Evolutionary conservation across 2,329 filamentous ascomycete species (phyloP).

Genomic region (Biscogniauxia marginata): DNA sequence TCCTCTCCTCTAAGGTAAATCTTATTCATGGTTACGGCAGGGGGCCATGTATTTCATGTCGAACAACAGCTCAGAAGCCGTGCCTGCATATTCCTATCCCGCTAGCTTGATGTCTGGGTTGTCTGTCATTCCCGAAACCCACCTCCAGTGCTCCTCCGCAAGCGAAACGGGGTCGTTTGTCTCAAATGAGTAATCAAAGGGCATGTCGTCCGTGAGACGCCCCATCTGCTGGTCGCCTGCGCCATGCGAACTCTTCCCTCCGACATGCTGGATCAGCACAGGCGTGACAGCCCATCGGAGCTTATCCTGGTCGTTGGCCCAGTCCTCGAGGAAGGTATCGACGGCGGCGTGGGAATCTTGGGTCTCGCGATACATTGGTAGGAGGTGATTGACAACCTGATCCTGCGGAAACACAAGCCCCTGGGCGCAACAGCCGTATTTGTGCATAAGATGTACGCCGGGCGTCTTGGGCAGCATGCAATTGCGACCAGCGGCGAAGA

Average conservation of each 20-base stretch:
- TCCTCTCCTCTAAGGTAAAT: too few species aligned
- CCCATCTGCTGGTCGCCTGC: conserved; percentile 14
- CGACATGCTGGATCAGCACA: conserved; percentile 30
- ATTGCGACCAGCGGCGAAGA: conserved; percentile 25
- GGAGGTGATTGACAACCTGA: conserved; percentile 18
- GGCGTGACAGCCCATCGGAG: conserved; percentile 30
- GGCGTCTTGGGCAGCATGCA: conserved; percentile 18
- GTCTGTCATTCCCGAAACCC: not conserved
- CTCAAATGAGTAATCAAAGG: conserved; percentile 25
- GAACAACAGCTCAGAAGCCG: not conserved
- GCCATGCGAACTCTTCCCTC: conserved; percentile 27
- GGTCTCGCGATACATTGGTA: conserved; percentile 21
- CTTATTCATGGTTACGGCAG: too few species aligned
- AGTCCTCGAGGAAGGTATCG: conserved; percentile 30
- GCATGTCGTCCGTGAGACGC: conserved; percentile 11
- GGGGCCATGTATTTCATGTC: not conserved
- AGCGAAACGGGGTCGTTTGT: conserved; percentile 21
- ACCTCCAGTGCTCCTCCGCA: conserved; percentile 19
- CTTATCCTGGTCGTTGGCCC: conserved; percentile 15
- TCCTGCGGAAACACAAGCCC: conserved; percentile 27
- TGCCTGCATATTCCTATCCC: not conserved
- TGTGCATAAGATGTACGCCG: conserved; percentile 25
- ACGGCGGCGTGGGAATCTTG: conserved; percentile 14
- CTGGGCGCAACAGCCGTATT: conserved; percentile 29
- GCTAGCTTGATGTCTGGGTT: not conserved